These are phyloP conservation scores for Datisca glomerata DNA, from an alignment of 306 rosid genomes.

Conservation along the genomic window DNA sequence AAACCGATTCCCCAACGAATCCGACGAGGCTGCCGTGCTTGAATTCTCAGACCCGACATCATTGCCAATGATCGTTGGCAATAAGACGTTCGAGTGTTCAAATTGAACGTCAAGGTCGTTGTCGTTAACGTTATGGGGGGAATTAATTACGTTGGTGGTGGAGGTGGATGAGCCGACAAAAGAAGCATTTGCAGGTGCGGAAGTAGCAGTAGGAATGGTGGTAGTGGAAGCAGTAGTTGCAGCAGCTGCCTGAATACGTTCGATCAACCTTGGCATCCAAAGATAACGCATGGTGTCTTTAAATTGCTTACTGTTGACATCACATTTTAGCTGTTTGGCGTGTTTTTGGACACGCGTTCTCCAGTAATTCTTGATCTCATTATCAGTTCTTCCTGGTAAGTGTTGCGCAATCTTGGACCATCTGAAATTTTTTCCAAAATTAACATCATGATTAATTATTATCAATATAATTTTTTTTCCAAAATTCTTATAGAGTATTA, in stretches of 20 bases:
- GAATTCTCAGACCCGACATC: too few relatives aligned
- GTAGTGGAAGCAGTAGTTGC: background rate
- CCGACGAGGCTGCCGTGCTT: too few relatives aligned
- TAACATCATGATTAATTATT: background rate
- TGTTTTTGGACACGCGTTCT: constrained; percentile 10
- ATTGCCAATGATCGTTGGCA: too few relatives aligned
- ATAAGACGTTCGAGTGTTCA: too few relatives aligned
- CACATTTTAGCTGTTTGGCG: constrained; percentile 1
- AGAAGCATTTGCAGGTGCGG: too few relatives aligned
- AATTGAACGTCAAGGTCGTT: too few relatives aligned
- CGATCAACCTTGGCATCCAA: background rate
- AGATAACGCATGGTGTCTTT: background rate
- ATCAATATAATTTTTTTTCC: background rate
- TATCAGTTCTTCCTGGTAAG: constrained; percentile 7
- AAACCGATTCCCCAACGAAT: background rate
- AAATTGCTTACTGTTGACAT: constrained; percentile 1
- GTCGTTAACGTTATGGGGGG: too few relatives aligned
- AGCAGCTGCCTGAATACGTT: background rate
- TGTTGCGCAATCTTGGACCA: constrained; percentile 14
- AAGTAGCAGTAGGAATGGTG: background rate
- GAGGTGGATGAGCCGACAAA: background rate
- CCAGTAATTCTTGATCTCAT: constrained; percentile 12
- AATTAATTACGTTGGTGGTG: too few relatives aligned
- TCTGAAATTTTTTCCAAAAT: background rate
- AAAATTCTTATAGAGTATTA: background rate